Conservation (phyloP, 2,329 filamentous ascomycete genomes). For the Alternaria hordeiaustralica region DNA sequence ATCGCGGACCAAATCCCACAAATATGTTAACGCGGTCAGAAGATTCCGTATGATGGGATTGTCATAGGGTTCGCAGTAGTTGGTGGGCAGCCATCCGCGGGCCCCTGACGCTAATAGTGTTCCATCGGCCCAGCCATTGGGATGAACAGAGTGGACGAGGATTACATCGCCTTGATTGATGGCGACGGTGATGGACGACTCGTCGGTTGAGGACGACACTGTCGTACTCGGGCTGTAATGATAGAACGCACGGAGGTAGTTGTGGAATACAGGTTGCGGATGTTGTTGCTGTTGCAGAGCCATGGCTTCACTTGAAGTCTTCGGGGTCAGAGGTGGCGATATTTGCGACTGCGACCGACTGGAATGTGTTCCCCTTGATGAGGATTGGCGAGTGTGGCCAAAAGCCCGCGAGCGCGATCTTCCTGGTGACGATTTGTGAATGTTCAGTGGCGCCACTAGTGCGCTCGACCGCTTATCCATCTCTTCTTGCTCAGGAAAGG, state of each 20-base stretch:
- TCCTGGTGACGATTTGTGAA: slow-evolving; percentile 42
- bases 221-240: slow-evolving; percentile 83
- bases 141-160: slow-evolving; percentile 93
- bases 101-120: slow-evolving; percentile 85
- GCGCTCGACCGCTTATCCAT: slow-evolving; percentile 45
- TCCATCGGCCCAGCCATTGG: slow-evolving; percentile 98
- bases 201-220: slow-evolving; percentile 76
- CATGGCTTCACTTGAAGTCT: slow-evolving; percentile 69
- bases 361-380: slow-evolving; percentile 39
- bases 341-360: slow-evolving; percentile 61
- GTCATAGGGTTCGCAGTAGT: slow-evolving; percentile 96
- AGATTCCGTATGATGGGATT: slow-evolving; percentile 85
- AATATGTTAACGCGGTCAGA: slow-evolving; percentile 83
- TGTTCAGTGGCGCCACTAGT: slow-evolving; percentile 46
- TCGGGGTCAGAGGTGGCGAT: slow-evolving; percentile 78
- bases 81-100: slow-evolving; percentile 94
- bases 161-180: slow-evolving; percentile 91
- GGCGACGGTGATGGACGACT: slow-evolving; percentile 73
- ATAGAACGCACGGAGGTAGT: slow-evolving; percentile 93
- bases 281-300: slow-evolving; percentile 51
- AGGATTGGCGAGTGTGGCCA: slow-evolving; percentile 42
- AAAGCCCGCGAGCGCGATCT: slow-evolving; percentile 32
- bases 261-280: slow-evolving; percentile 78
- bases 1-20: slow-evolving; percentile 88
- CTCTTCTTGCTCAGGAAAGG: slow-evolving; percentile 33